Percentiles rank a stretch among this genome's conserved stretches.
Evolutionary conservation across 116 monocot genomes (phyloP).

Genomic region (Phalaenopsis hybrid): DNA sequence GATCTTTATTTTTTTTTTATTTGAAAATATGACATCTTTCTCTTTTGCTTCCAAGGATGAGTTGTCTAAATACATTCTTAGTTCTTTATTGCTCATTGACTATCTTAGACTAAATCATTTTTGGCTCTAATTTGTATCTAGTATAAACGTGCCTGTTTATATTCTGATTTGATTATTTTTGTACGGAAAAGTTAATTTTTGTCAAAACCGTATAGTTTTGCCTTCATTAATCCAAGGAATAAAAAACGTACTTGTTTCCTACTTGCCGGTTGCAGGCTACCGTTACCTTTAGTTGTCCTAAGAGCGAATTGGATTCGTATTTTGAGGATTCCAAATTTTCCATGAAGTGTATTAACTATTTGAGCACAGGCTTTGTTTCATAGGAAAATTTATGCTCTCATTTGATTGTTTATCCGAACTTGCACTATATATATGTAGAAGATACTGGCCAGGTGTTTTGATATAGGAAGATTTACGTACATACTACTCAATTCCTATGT

Average conservation of each 20-base stretch:
- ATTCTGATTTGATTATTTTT: neutral
- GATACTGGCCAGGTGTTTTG: neutral
- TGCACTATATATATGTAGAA: neutral
- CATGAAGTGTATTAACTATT: neutral
- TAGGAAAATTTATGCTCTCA: neutral
- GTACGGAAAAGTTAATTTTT: neutral
- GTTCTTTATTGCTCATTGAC: neutral
- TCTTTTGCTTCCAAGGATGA: no score
- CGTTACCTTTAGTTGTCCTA: neutral
- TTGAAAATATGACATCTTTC: no score
- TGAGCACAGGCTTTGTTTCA: neutral
- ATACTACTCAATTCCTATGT: no score
- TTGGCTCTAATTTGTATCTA: neutral
- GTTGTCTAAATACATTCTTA: no score
- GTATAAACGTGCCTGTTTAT: neutral
- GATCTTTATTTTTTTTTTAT: no score
- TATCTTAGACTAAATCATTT: neutral
- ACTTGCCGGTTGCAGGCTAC: neutral
- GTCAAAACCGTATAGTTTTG: neutral
- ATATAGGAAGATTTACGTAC: no score
- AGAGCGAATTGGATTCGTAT: neutral
- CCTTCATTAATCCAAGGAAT: neutral
- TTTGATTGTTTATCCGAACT: neutral
- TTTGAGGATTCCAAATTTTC: neutral
- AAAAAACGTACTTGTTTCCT: neutral